Percentiles rank a stretch among this genome's conserved stretches.
These are phyloP conservation scores for Alternaria gansuensis DNA, from an alignment of 2,329 filamentous ascomycete species.

Conservation along the genomic window DNA sequence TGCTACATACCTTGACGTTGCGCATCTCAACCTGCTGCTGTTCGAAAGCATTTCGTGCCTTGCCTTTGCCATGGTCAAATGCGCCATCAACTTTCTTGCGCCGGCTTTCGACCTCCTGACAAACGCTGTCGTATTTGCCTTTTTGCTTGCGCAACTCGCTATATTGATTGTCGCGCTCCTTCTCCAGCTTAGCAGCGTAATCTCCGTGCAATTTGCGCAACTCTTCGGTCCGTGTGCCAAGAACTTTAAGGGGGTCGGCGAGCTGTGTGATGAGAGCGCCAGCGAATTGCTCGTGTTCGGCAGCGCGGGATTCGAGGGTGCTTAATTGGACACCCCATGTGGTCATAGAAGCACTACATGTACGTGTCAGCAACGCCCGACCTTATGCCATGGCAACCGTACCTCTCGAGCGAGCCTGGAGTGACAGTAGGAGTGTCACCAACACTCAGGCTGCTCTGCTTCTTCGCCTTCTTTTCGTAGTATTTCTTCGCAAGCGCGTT, in stretches of 20 bases:
- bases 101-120: constrained; percentile 92
- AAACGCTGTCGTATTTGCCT: constrained; percentile 88
- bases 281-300: constrained; percentile 87
- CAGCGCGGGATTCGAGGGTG: constrained; percentile 85
- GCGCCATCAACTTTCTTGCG: constrained; percentile 94
- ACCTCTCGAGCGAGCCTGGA: constrained; percentile 92
- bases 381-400: constrained; percentile 27
- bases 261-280: constrained; percentile 80
- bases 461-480: constrained; percentile 95
- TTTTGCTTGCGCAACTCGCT: constrained; percentile 89
- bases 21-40: constrained; percentile 95
- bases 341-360: constrained; percentile 85
- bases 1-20: constrained; percentile 73
- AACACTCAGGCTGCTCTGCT: constrained; percentile 85
- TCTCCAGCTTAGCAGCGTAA: constrained; percentile 86
- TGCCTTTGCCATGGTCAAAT: constrained; percentile 85
- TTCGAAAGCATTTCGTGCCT: constrained; percentile 89
- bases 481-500: constrained; percentile 91
- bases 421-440: constrained; percentile 93
- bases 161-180: constrained; percentile 85
- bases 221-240: constrained; percentile 82
- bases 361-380: constrained; percentile 15
- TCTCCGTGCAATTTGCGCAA: constrained; percentile 90
- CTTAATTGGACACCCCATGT: constrained; percentile 96
- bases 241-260: constrained; percentile 83